Conservation (phyloP, 306 rosid species). For the Cucurbita argyrosperma region DNA sequence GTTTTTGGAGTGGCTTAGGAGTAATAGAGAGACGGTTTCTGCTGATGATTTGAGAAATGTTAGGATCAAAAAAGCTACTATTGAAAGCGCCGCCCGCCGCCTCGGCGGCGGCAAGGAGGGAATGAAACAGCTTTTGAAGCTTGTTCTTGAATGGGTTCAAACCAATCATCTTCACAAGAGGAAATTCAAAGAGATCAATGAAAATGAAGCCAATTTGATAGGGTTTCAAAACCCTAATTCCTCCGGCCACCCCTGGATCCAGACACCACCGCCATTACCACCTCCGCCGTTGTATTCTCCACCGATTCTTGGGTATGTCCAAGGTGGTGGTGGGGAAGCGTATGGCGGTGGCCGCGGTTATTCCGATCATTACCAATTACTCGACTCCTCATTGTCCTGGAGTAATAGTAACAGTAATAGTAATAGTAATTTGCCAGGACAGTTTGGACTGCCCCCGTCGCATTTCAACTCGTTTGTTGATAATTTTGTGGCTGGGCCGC, state of each 20-base stretch:
- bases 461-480: slow-evolving; percentile 37
- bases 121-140: slow-evolving; percentile 81
- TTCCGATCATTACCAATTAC: slow-evolving; percentile 28
- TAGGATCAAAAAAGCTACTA: slow-evolving; percentile 60
- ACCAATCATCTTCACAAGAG: slow-evolving; percentile 66
- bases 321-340: not conserved
- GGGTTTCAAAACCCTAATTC: slow-evolving; percentile 24
- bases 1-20: slow-evolving; percentile 80
- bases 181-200: slow-evolving; percentile 4
- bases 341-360: not conserved
- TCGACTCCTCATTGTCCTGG: slow-evolving; percentile 53
- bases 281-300: slow-evolving; percentile 16
- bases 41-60: slow-evolving; percentile 81
- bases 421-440: slow-evolving; percentile 11
- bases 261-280: slow-evolving; percentile 9
- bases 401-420: not conserved
- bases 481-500: slow-evolving; percentile 1
- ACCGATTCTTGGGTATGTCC: slow-evolving; percentile 33
- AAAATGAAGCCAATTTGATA: not conserved
- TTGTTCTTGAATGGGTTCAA: slow-evolving; percentile 91
- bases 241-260: slow-evolving; percentile 1
- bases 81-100: slow-evolving; percentile 67
- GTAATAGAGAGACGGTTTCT: slow-evolving; percentile 63
- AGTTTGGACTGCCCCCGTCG: slow-evolving; percentile 26
- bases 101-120: slow-evolving; percentile 90